These are phyloP conservation scores for Hypocreales sp. DNA, from an alignment of 2,329 filamentous ascomycete species.

Conservation along the genomic window DNA sequence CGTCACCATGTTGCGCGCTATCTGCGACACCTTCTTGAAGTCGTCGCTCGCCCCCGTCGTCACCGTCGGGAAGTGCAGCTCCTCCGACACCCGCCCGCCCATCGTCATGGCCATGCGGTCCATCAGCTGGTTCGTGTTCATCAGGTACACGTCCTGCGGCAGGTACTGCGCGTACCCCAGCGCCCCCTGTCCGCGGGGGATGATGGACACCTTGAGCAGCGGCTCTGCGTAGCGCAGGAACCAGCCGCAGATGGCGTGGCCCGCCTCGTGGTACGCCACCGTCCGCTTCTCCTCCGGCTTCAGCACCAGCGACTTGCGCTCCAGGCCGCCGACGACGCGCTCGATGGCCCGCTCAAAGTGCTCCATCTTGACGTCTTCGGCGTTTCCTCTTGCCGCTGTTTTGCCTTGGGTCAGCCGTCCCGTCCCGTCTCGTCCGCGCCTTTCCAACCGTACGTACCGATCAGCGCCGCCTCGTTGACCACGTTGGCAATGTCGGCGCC, in stretches of 20 bases:
- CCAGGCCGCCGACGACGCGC: constrained; percentile 86
- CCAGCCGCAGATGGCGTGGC: constrained; percentile 97
- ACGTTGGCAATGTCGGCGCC: constrained; percentile 98
- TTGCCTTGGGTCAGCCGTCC: no score
- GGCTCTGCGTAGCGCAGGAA: constrained; percentile 95
- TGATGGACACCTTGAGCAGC: constrained; percentile 95
- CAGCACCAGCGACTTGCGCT: constrained; percentile 93
- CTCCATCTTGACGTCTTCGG: constrained; percentile 65
- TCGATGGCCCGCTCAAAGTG: constrained; percentile 98
- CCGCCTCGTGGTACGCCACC: constrained; percentile 95
- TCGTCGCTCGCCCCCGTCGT: constrained; percentile 92
- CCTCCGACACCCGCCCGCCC: constrained; percentile 86
- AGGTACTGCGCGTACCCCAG: constrained; percentile 95
- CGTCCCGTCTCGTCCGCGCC: constrained; percentile 3
- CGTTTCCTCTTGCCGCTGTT: constrained; percentile 70
- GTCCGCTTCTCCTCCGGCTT: constrained; percentile 88
- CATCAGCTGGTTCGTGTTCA: constrained; percentile 93
- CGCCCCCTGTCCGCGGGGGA: constrained; percentile 84
- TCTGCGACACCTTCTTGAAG: constrained; percentile 93
- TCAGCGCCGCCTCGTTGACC: constrained; percentile 91
- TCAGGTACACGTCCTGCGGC: constrained; percentile 86
- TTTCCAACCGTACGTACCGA: constrained; percentile 50
- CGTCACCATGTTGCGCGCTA: constrained; percentile 98
- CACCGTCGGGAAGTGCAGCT: constrained; percentile 91
- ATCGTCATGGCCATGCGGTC: constrained; percentile 99